Conservation (phyloP, 1,139 yeast species). For the Kodamaea anthophila region DNA sequence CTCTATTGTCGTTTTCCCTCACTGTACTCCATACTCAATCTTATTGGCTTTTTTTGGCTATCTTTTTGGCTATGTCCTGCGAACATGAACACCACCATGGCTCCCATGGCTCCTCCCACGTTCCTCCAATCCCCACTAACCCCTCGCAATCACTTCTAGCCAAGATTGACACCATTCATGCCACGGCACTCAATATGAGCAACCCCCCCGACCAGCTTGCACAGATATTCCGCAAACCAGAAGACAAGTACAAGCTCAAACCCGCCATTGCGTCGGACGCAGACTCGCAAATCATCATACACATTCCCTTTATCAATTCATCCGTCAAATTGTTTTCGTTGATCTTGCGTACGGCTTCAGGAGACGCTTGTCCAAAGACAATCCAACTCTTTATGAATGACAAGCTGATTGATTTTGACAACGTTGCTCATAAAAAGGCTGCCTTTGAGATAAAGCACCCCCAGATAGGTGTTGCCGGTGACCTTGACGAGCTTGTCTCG, state of each 20-base stretch:
- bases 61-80: slow-evolving; percentile 40
- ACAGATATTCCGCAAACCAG: slow-evolving; percentile 43
- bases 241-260: slow-evolving; percentile 34
- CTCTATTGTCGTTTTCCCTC: too few species aligned
- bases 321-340: slow-evolving; percentile 70
- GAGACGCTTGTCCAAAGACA: slow-evolving; percentile 57
- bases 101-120: slow-evolving; percentile 25
- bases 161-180: slow-evolving; percentile 54
- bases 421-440: slow-evolving; percentile 45
- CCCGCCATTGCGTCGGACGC: slow-evolving; percentile 66
- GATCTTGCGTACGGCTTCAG: slow-evolving; percentile 61
- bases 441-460: slow-evolving; percentile 60
- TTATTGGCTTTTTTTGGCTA: too few species aligned
- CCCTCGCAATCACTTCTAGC: slow-evolving; percentile 62
- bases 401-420: slow-evolving; percentile 64
- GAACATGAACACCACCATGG: slow-evolving; percentile 31
- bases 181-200: slow-evolving; percentile 60
- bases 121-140: slow-evolving; percentile 69
- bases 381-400: slow-evolving; percentile 72
- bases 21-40: too few species aligned
- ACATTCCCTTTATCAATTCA: slow-evolving; percentile 69
- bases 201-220: slow-evolving; percentile 47
- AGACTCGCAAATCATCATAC: slow-evolving; percentile 72
- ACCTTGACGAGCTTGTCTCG: slow-evolving; percentile 27
- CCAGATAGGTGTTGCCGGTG: slow-evolving; percentile 41